Base-by-base conservation (phyloP, 192 early-diverging fungal species). In the Dimargaris cristalligena region DNA sequence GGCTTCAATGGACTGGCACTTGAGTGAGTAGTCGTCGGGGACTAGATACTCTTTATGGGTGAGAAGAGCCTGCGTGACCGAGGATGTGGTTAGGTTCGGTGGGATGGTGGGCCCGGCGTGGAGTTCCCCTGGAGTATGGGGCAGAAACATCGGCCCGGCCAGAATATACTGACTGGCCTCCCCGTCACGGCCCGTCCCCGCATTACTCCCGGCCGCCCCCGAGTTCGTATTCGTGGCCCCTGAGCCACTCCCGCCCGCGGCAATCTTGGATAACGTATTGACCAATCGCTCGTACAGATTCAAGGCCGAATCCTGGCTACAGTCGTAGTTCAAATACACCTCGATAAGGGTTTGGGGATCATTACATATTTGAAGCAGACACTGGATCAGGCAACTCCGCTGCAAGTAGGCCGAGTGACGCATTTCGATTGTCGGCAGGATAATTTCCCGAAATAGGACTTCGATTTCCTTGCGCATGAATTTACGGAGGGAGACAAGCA, bases 281-380 rank as follows among this genome's bases (percentile, higher is more conserved):
- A 91, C 83, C 41, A 92, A 74, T 6, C 91, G 75, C 70, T 96
- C 90, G 78, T 88, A 96, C 62, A 92, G 83, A 59, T 92, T 96
- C 66, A 89, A 80, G 33, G 80, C 66, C 10, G 87, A 82, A 63
- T 90, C 83, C 44, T 79, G 67, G 56, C 88, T 81, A 65, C 92
- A 96, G 71, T 96, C 92, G 59, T 93, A 93, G 74, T 96, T 96
- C 2, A 96, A 71, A 62, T 92, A 96, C 29, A 96, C 79, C 64
- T 96, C 92, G 3, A 96, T 90, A 3, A 93, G 65, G 3, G 87
- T 71, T 35, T 82, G 76, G 23, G 88, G 86, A 45, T 89, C 84
- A 26, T 71, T 65, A 50, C 89, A 73, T 26, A 93, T 74, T 28
- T 80, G 73, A 2, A 67, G 61, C 30, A 96, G 71, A 8, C 81